Base-by-base conservation (phyloP, 1,284 basidiomycete species). In the Rhodotorula sp. region DNA sequence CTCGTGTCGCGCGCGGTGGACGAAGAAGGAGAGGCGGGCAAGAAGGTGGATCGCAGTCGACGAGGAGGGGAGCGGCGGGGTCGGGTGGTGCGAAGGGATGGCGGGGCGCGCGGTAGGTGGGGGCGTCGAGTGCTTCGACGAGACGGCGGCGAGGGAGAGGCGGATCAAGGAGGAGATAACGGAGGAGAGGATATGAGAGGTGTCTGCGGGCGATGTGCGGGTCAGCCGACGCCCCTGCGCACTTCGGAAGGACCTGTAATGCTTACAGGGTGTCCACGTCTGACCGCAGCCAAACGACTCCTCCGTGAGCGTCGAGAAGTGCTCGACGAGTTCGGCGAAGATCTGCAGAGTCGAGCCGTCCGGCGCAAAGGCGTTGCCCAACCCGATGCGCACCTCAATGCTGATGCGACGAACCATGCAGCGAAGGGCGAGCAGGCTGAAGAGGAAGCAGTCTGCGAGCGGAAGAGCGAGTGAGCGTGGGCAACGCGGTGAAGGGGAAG, bases 341-440 rank as follows among this genome's bases (percentile, higher is more conserved):
- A 76, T 71, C 15, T 39, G 57, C 21, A 79, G 70, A 5, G 69
- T 69, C 13, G 66, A 67, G 17, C 64, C 56, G 25, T 69, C 64
- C 0, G 77, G 77, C 6, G 48, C 32, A 51, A 80, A 80, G 19
- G 73, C 54, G 17, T 64, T 66, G 8, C 77, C 77, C 25, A 79
- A 63, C 8, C 79, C 78, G 36, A 76, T 69, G 57, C 75, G 70
- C 8, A 80, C 56, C 62, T 80, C 79, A 54, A 79, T 76, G 41
- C 60, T 58, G 54, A 80, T 78, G 1, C 79, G 65, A 17, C 69
- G 66, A 27, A 79, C 71, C 79, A 80, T 80, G 61, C 78, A 78
- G 17, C 75, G 69, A 34, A 80, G 71, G 8, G 78, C 77, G n/a
- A 79, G 72, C 0, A 79, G 62, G 19, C 66, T 64, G 22, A 80